Conservation (phyloP, 2,329 filamentous ascomycete genomes). For the Botrytis galanthina region DNA sequence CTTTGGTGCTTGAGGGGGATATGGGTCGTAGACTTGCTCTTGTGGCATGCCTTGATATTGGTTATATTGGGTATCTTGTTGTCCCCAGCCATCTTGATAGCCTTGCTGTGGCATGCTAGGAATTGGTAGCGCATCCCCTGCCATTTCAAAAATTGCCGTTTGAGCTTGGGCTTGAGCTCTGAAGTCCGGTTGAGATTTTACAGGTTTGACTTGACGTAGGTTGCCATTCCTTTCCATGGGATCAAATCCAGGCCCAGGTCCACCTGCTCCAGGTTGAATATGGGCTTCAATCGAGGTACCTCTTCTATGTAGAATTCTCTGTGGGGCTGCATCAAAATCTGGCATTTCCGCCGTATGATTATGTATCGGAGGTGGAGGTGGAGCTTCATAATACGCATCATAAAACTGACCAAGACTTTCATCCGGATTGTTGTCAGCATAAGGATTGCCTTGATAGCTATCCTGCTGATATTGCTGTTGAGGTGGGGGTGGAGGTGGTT, state of each 20-base stretch:
- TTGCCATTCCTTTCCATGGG: conserved; percentile 40
- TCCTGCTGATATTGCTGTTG: conserved; percentile 24
- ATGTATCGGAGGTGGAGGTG: conserved; percentile 26
- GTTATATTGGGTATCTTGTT: conserved; percentile 29
- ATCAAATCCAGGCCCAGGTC: not conserved
- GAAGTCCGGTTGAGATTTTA: conserved; percentile 67
- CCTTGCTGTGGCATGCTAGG: conserved; percentile 42
- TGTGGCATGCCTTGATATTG: conserved; percentile 25
- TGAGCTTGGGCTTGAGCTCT: conserved; percentile 52
- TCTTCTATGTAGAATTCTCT: conserved; percentile 26
- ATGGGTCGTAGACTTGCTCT: conserved; percentile 27
- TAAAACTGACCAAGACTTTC: conserved; percentile 51
- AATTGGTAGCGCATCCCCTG: conserved; percentile 56
- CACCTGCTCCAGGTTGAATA: conserved; percentile 26
- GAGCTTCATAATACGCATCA: conserved; percentile 51
- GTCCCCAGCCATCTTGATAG: conserved; percentile 32
- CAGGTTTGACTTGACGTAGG: conserved; percentile 50
- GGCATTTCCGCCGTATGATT: conserved; percentile 35
- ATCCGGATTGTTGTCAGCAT: conserved; percentile 37
- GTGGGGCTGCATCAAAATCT: conserved; percentile 32
- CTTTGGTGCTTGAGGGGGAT: conserved; percentile 27
- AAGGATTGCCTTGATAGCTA: conserved; percentile 20
- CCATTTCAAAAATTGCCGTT: conserved; percentile 72
- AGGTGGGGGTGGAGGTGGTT: conserved; percentile 29
- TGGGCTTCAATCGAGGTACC: conserved; percentile 36